Conservation (phyloP, 495 filamentous ascomycete genomes). For the Hyphodiscus hymeniophilus region DNA sequence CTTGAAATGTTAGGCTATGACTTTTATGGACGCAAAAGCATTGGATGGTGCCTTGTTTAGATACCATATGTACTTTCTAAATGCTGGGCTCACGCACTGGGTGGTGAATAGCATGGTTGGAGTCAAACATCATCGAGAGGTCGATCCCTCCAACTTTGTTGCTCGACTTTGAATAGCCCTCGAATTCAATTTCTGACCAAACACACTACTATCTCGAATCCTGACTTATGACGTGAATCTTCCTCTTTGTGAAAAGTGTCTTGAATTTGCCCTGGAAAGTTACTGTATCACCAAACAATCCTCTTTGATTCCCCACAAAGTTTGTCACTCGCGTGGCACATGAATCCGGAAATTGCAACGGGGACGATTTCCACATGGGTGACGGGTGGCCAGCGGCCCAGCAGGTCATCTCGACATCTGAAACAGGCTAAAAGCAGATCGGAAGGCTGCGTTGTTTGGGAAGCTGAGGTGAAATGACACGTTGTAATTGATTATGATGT, state of each 20-base stretch:
- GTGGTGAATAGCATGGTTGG: conserved; percentile 2
- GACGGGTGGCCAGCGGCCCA: neutral
- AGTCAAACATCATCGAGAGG: conserved; percentile 14
- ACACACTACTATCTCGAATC: neutral
- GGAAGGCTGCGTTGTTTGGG: neutral
- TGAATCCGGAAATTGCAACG: no score
- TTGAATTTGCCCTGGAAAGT: no score
- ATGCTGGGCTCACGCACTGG: conserved; percentile 11
- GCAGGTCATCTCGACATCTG: neutral
- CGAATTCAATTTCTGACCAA: conserved; percentile 15
- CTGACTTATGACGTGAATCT: neutral
- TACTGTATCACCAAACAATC: no score
- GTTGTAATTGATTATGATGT: no score
- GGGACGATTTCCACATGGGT: neutral
- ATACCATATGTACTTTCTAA: conserved; percentile 17
- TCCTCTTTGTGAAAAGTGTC: no score
- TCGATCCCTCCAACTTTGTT: conserved; percentile 13
- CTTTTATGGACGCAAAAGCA: conserved; percentile 23
- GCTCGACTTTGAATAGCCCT: conserved; percentile 12
- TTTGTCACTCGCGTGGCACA: no score
- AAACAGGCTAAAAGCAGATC: neutral
- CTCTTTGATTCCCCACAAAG: no score
- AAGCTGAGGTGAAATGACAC: neutral
- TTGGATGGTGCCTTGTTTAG: no score
- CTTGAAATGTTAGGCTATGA: conserved; percentile 18